Conservation (phyloP, 495 filamentous ascomycete genomes). For the Penicillium goetzii region DNA sequence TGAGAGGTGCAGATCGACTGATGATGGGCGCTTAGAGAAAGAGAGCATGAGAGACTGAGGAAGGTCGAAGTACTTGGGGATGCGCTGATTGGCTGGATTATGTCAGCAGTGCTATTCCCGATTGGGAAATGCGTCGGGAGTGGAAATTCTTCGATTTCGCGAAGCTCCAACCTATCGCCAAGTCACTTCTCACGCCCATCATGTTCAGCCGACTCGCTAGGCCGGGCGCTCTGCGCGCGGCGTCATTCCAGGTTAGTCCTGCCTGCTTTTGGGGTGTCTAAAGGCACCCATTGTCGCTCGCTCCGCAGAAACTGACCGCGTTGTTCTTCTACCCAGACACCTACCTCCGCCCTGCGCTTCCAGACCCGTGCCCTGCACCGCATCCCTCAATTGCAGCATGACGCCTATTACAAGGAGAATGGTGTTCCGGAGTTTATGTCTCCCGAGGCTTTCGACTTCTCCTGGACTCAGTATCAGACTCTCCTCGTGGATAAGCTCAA, state of each 20-base stretch:
- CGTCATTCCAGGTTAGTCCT: conserved; percentile 41
- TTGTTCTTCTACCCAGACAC: conserved; percentile 35
- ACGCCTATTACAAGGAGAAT: conserved; percentile 52
- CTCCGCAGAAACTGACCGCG: conserved; percentile 29
- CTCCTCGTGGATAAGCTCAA: conserved; percentile 77
- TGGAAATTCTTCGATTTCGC: conserved; percentile 45
- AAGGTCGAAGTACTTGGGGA: conserved; percentile 30
- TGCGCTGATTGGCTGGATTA: conserved; percentile 42
- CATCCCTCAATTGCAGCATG: conserved; percentile 63
- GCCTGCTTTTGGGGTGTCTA: background rate
- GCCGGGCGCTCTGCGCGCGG: conserved; percentile 54
- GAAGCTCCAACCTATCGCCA: conserved; percentile 12
- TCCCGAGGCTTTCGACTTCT: conserved; percentile 64
- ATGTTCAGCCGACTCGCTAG: conserved; percentile 57
- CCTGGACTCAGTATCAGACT: conserved; percentile 83
- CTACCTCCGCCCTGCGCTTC: conserved; percentile 47
- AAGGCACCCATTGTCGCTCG: background rate
- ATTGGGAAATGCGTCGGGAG: conserved; percentile 34
- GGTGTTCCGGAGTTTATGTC: conserved; percentile 72
- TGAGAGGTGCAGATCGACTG: conserved; percentile 16
- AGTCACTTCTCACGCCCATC: conserved; percentile 28
- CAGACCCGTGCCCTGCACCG: conserved; percentile 54
- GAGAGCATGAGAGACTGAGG: background rate
- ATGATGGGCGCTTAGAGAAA: conserved; percentile 32
- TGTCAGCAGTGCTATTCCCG: conserved; percentile 38